Base-by-base conservation (phyloP, 768 basidiomycete genomes). In the Termitomyces sp. region DNA sequence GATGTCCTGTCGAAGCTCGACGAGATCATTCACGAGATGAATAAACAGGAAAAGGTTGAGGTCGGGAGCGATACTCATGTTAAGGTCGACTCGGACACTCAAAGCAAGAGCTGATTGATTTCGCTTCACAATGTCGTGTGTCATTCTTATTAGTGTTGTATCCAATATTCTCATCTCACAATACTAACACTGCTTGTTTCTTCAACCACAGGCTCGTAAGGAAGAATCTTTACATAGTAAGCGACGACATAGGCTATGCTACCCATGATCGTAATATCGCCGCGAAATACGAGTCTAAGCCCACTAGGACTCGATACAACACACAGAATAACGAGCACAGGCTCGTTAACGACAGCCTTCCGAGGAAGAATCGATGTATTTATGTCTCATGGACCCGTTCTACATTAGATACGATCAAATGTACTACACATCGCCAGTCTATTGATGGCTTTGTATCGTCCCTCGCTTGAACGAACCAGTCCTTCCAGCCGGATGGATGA, bases 1-100 rank as follows among this genome's bases (percentile, higher is more conserved):
- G 74, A 65, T 19, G 70, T 91, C 34, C 68, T 91, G 51, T 76
- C 65, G 43, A 80, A 79, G 49, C 68, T 90, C 56, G 85, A 89
- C 64, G 60, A 59, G 11, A 68, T 90, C 8, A 64, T 90, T 15
- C 67, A 68, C 5, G 66, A 66, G 11, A 68, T 88, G 21, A 78
- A 79, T 53, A 44, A 35, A 32, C 58, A 55, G 14, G 43, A 45
- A 26, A 34, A 46, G 8, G 9, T 7, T 34, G 15, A 22, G 7
- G 32, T 52, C 22, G 28, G 42, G 42, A 43, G 30, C 32, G 32
- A 21, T 22, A 15, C 4, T 30, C 19, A 52, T 40, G 17, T 24
- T 28, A 47, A 46, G 30, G 21, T 34, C 32, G 21, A 17, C 28
- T 34, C 45, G 30, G 57, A 51, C 32, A 12, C 41, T 8, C 50